Base-by-base conservation (phyloP, 805 yeast species). In the Starmerella geochares region DNA sequence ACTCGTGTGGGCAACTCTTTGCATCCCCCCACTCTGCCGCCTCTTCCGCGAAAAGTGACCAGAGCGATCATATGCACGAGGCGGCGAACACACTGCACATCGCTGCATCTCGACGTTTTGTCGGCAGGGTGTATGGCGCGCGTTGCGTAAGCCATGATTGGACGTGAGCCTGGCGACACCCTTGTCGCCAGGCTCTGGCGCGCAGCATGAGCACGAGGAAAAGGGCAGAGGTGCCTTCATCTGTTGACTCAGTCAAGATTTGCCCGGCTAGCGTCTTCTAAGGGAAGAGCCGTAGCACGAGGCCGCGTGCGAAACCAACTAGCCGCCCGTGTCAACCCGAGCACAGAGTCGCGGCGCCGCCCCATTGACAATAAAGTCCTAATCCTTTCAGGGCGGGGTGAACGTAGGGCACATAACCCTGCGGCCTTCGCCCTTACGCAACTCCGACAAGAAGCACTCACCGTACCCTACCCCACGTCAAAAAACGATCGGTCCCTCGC, bases 351-450 rank as follows among this genome's bases (percentile, higher is more conserved):
- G 17, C 35, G 16, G 35, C n/a, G n/a, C 35, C 35, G 21, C 37
- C 21, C 37, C 8, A n/a, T 2, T 7, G 6, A 8, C 21, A n/a
- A n/a, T 11, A 16, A n/a, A 33, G 37, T 33, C 21, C 37, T 33
- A 33, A 33, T 33, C 13, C 37, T 9, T 31, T 8, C 35, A 31
- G 17, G 35, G 17, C 17, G 17, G 16, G 35, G 11, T 14, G 10
- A 8, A 7, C 35, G 21, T 17, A 33, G 37, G 37, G 37, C 37
- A 7, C n/a, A n/a, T 21, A 11, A n/a, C 37, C 42, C 42, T 38
- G 42, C 42, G 42, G 14, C 42, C 40, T 37, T 37, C 5, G 16
- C 40, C 40, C 27, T 20, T 37, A 23, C 27, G 40, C 40, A 37
- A 21, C 27, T 11, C 27, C 27, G 17, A 37, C 27, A 20, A 11